Percentiles rank a stretch among this genome's conserved stretches.
Conservation (phyloP, 2,329 filamentous ascomycete genomes). For the Macrophomina pseudophaseolina region DNA sequence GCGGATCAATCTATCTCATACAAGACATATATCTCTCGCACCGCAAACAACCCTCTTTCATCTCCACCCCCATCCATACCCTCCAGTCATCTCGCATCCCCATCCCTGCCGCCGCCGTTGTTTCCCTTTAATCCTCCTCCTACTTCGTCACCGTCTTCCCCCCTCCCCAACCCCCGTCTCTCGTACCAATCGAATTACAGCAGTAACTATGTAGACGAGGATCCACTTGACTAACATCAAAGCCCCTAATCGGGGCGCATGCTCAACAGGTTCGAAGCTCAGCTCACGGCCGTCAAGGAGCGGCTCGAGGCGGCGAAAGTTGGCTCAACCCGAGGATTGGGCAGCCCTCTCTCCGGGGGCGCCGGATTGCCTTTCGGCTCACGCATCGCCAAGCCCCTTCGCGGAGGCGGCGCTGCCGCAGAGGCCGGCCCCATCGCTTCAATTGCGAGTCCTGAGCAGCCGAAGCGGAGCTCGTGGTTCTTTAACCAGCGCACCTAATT, state of each 20-base stretch:
- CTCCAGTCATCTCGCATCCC: slow-evolving; percentile 13
- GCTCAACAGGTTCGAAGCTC: slow-evolving; percentile 84
- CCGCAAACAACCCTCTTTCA: slow-evolving; percentile 18
- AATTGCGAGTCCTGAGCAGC: slow-evolving; percentile 52
- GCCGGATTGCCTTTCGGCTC: slow-evolving; percentile 73
- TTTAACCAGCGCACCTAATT: slow-evolving; percentile 62
- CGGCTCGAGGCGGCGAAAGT: slow-evolving; percentile 93
- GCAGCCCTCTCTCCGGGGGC: slow-evolving; percentile 60
- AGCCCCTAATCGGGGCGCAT: slow-evolving; percentile 9
- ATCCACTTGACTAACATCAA: slow-evolving; percentile 26
- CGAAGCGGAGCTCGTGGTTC: slow-evolving; percentile 76
- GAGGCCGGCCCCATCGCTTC: slow-evolving; percentile 47
- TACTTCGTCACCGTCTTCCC: slow-evolving; percentile 20
- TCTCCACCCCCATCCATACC: slow-evolving; percentile 21
- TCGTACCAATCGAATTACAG: slow-evolving; percentile 21
- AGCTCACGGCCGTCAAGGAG: slow-evolving; percentile 96
- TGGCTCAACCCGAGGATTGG: slow-evolving; percentile 82
- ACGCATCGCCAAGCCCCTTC: slow-evolving; percentile 68
- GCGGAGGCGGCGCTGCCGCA: slow-evolving; percentile 56
- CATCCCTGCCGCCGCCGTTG: slow-evolving; percentile 23
- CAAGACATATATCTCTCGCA: slow-evolving; percentile 25
- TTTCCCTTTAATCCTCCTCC: slow-evolving; percentile 22
- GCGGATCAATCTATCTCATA: slow-evolving; percentile 26
- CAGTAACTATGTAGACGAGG: slow-evolving; percentile 24
- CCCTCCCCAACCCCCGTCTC: slow-evolving; percentile 12